These are phyloP conservation scores for Mycena vulgaris DNA, from an alignment of 768 basidiomycete genomes.

Conservation along the genomic window DNA sequence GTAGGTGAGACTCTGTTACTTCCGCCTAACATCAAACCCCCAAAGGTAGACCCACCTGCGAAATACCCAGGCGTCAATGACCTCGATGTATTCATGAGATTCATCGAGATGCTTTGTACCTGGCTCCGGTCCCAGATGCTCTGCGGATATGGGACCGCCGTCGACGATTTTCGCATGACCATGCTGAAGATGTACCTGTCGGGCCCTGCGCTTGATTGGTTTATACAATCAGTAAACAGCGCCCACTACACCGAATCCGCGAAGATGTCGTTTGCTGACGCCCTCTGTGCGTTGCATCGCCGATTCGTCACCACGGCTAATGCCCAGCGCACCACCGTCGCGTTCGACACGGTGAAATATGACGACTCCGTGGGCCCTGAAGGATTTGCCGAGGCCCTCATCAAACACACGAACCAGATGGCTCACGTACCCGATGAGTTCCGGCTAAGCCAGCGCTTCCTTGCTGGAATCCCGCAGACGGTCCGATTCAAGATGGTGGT, in stretches of 20 bases:
- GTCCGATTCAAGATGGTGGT: not conserved
- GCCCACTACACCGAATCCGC: not conserved
- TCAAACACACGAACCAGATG: conserved; percentile 4
- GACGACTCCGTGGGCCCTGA: not conserved
- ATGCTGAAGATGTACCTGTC: not conserved
- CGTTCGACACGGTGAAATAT: not conserved
- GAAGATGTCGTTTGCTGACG: not conserved
- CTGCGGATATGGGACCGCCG: not conserved
- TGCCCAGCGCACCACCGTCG: not conserved
- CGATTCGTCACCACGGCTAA: not conserved
- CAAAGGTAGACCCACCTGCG: not conserved
- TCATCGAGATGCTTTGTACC: not conserved
- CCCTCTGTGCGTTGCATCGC: not conserved
- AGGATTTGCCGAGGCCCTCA: not conserved
- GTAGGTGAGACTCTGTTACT: not conserved
- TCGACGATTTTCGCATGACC: not conserved
- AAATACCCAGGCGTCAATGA: not conserved
- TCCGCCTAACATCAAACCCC: not conserved
- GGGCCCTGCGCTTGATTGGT: not conserved
- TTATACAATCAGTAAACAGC: not conserved
- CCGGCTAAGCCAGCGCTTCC: not conserved
- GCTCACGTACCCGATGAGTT: conserved; percentile 1
- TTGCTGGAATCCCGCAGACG: not conserved
- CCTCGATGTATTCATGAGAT: not conserved
- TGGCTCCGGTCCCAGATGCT: not conserved